phyloP scores from a whole-genome alignment of 148 eudicot species.

The Euryodendron excelsum region DNA sequence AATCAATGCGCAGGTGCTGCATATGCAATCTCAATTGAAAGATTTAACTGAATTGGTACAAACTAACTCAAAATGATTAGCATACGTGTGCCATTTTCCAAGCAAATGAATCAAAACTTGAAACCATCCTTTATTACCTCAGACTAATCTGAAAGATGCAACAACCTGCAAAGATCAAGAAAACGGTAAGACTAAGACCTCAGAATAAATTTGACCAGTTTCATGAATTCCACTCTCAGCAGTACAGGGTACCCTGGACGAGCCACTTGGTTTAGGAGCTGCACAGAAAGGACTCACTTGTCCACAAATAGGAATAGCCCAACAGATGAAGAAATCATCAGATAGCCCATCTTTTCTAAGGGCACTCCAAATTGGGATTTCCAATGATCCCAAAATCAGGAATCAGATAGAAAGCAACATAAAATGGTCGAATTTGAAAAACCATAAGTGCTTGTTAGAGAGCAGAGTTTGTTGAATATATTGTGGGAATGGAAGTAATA shows the following conservation, averaged over 20 bases:
- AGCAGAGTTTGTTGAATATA: no score
- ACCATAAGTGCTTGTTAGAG: no score
- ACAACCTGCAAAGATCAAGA: constrained; percentile 54
- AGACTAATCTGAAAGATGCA: constrained; percentile 60
- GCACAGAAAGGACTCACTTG: background rate
- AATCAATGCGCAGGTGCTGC: no score
- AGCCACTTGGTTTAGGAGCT: background rate
- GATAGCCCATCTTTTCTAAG: no score
- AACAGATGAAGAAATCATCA: background rate
- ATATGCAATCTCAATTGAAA: background rate
- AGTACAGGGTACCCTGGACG: background rate
- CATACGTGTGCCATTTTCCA: background rate
- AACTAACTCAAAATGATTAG: background rate
- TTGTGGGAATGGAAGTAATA: no score
- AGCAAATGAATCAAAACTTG: background rate
- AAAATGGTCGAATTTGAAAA: no score
- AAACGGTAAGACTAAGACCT: background rate
- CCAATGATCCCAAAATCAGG: no score
- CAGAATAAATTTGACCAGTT: background rate
- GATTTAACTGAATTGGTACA: background rate
- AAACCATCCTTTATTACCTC: constrained; percentile 11
- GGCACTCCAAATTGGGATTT: no score
- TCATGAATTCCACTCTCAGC: background rate
- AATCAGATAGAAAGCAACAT: no score
- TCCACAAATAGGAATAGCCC: background rate